A percentile compares a stretch with the other conserved stretches of the same genome.
Conservation (phyloP, 1,284 basidiomycete genomes). For the Lignosus rhinocerotis region DNA sequence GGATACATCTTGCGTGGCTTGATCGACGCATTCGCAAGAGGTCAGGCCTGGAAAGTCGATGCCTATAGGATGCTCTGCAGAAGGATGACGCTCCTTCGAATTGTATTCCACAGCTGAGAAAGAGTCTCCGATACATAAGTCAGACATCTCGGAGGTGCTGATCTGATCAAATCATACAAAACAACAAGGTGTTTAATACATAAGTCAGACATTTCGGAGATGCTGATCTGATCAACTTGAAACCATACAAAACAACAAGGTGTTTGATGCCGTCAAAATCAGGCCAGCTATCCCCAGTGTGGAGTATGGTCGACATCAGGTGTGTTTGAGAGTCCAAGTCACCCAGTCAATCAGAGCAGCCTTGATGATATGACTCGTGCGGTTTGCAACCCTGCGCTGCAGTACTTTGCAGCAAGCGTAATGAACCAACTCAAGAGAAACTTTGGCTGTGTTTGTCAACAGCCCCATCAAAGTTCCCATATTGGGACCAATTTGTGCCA, state of each 20-base stretch:
- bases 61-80: constrained; percentile 44
- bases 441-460: not conserved
- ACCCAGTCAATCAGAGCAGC: too few species aligned
- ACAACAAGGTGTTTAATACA: constrained; percentile 39
- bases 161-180: constrained; percentile 38
- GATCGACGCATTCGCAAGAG: constrained; percentile 37
- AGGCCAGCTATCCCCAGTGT: constrained; percentile 35
- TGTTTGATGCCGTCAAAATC: constrained; percentile 38
- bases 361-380: too few species aligned
- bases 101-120: constrained; percentile 45
- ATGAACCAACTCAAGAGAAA: too few species aligned
- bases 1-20: constrained; percentile 24
- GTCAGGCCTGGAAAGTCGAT: constrained; percentile 44
- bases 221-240: not conserved
- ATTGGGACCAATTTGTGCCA: not conserved
- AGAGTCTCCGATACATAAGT: constrained; percentile 46
- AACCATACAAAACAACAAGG: constrained; percentile 47
- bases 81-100: constrained; percentile 23
- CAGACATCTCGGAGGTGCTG: not conserved
- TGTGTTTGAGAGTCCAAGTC: too few species aligned
- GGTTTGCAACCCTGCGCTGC: not conserved
- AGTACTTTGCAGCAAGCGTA: not conserved
- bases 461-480: not conserved
- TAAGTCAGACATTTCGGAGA: not conserved
- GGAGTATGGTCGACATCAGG: constrained; percentile 17